These are phyloP conservation scores for Brassica balearica DNA, from an alignment of 441 rosid species.

Conservation along the genomic window DNA sequence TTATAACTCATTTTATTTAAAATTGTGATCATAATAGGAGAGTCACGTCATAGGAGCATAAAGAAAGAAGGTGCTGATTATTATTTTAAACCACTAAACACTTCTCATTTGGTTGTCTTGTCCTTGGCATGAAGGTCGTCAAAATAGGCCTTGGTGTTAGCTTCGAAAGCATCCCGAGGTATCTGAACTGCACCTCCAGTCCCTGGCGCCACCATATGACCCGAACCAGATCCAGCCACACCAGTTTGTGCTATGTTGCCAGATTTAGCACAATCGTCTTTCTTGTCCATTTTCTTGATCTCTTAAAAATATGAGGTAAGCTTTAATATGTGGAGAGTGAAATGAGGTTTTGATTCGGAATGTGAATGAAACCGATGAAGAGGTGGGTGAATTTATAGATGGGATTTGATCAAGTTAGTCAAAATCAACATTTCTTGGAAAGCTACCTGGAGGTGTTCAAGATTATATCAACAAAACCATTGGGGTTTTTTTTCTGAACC, in stretches of 20 bases:
- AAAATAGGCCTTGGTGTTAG: conserved; percentile 18
- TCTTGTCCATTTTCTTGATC: background rate
- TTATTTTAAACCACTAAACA: background rate
- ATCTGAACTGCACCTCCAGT: conserved; percentile 27
- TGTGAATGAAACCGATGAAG: background rate
- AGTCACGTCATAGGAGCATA: conserved; percentile 23
- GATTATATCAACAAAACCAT: background rate
- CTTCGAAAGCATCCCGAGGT: conserved; percentile 24
- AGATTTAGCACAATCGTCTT: background rate
- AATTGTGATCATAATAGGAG: conserved; percentile 21
- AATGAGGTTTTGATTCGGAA: background rate
- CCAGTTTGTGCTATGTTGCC: background rate
- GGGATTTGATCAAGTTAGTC: conserved; percentile 25
- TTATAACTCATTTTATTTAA: conserved; percentile 21
- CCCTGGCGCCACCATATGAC: conserved; percentile 28
- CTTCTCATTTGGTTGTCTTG: conserved; percentile 29
- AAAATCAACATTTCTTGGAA: background rate
- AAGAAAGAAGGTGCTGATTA: background rate
- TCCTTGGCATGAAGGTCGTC: conserved; percentile 30
- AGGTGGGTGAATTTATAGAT: conserved; percentile 24
- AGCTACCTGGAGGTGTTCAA: too few species aligned
- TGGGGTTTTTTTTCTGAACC: background rate
- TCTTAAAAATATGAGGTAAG: background rate
- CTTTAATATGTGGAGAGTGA: background rate
- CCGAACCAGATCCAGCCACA: conserved; percentile 12